A percentile compares a stretch with the other conserved stretches of the same genome.
These are phyloP conservation scores for Tremella fuciformis DNA, from an alignment of 768 basidiomycete species.

Conservation along the genomic window DNA sequence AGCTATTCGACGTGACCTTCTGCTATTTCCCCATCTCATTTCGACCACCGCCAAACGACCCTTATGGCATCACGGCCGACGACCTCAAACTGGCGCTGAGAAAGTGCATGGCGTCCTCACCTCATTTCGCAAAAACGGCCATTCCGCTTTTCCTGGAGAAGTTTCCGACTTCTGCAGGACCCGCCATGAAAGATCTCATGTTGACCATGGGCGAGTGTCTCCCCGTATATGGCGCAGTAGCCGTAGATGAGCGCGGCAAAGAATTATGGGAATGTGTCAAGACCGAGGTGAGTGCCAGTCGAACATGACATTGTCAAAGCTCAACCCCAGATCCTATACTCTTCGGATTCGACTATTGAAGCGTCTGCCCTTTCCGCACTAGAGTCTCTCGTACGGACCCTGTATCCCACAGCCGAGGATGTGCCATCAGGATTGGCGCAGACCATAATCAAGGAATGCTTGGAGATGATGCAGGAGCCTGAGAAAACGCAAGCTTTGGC, in stretches of 20 bases:
- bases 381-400: conserved; percentile 68
- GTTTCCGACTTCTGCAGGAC: conserved; percentile 72
- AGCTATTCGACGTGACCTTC: conserved; percentile 89
- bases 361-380: conserved; percentile 68
- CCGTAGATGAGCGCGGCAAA: conserved; percentile 63
- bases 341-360: conserved; percentile 74
- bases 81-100: conserved; percentile 69
- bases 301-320: not conserved
- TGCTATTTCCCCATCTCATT: conserved; percentile 99
- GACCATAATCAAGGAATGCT: conserved; percentile 75
- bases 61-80: conserved; percentile 83
- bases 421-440: conserved; percentile 61
- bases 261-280: conserved; percentile 90
- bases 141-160: conserved; percentile 90
- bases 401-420: conserved; percentile 59
- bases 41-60: conserved; percentile 87
- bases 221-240: conserved; percentile 72
- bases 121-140: conserved; percentile 76
- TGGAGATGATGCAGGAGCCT: conserved; percentile 75
- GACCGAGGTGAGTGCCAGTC: conserved; percentile 64
- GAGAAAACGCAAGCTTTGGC: conserved; percentile 90
- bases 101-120: conserved; percentile 70
- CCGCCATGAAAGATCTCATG: conserved; percentile 82
- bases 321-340: conserved; percentile 76
- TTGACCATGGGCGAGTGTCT: conserved; percentile 72